Conservation (phyloP, 2,329 filamentous ascomycete species). For the Diaporthe batatas region DNA sequence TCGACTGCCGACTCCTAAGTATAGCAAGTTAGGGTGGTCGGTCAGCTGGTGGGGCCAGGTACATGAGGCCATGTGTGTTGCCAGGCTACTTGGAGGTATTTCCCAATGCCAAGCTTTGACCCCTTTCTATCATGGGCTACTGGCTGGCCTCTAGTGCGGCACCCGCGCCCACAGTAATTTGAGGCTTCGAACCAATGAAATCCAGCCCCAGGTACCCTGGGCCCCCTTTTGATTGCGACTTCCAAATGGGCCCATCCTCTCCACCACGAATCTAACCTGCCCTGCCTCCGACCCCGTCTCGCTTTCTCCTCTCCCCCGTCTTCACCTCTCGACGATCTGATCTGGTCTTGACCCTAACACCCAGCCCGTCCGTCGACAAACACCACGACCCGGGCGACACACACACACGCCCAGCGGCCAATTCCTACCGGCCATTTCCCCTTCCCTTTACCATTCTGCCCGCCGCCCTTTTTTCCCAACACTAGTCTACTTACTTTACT, state of each 20-base stretch:
- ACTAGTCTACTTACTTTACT: conserved; percentile 29
- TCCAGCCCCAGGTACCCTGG: conserved; percentile 1
- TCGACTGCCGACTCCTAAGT: too few species aligned
- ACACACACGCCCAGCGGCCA: conserved; percentile 29
- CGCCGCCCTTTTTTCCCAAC: conserved; percentile 3
- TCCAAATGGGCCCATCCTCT: conserved; percentile 37
- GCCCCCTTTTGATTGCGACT: conserved; percentile 43
- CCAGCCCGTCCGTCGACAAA: conserved; percentile 33
- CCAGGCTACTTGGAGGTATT: background rate
- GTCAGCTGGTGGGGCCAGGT: background rate
- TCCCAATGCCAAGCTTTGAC: conserved; percentile 18
- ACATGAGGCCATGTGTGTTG: background rate
- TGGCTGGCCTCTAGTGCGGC: background rate
- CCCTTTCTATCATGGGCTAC: conserved; percentile 32
- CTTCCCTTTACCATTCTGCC: conserved; percentile 19
- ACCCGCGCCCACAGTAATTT: conserved; percentile 28
- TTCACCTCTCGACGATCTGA: conserved; percentile 37
- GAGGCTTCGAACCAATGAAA: conserved; percentile 20
- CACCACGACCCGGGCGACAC: conserved; percentile 26
- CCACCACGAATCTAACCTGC: conserved; percentile 39
- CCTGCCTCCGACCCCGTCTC: conserved; percentile 29
- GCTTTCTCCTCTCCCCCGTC: conserved; percentile 33
- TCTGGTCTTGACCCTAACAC: conserved; percentile 34
- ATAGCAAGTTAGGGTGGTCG: too few species aligned
- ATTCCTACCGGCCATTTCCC: conserved; percentile 30